phyloP scores from a whole-genome alignment of 2,329 filamentous ascomycete species.

The Samsoniella hepiali region DNA sequence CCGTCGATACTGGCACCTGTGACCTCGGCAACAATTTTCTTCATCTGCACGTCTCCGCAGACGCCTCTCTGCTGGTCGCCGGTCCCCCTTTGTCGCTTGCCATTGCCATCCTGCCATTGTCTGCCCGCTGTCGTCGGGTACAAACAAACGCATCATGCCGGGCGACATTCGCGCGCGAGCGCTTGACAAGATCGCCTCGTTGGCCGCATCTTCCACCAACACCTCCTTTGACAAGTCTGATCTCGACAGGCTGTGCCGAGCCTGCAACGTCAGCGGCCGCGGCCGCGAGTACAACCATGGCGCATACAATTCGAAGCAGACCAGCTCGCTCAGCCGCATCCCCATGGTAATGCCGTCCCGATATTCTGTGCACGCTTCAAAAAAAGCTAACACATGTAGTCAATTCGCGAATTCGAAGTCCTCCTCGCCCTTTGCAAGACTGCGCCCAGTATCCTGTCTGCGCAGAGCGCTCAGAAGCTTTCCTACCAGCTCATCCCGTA shows the following conservation, averaged over 20 bases:
- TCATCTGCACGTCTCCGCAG: constrained; percentile 11
- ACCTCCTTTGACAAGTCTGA: constrained; percentile 60
- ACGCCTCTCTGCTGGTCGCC: neutral
- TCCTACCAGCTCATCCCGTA: constrained; percentile 79
- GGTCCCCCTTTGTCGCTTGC: neutral
- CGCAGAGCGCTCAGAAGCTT: constrained; percentile 72
- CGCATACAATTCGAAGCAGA: constrained; percentile 35
- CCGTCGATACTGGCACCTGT: constrained; percentile 10
- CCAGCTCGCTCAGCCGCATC: constrained; percentile 47
- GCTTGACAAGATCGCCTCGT: constrained; percentile 61
- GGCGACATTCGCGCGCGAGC: constrained; percentile 60
- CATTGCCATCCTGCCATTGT: constrained; percentile 1
- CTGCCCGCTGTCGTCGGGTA: neutral
- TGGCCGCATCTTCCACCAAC: constrained; percentile 54
- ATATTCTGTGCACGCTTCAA: too few relatives aligned
- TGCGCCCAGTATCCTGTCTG: constrained; percentile 68
- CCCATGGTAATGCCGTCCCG: constrained; percentile 54
- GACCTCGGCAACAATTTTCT: constrained; percentile 17
- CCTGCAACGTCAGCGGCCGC: constrained; percentile 48
- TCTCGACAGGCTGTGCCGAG: constrained; percentile 59
- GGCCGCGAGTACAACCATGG: constrained; percentile 47
- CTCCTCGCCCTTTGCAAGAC: constrained; percentile 89
- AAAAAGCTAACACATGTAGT: constrained; percentile 47
- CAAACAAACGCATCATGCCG: constrained; percentile 37
- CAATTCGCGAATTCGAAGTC: constrained; percentile 85